Base-by-base conservation (phyloP, 192 early-diverging fungal genomes). In the Coemansia sp. region DNA sequence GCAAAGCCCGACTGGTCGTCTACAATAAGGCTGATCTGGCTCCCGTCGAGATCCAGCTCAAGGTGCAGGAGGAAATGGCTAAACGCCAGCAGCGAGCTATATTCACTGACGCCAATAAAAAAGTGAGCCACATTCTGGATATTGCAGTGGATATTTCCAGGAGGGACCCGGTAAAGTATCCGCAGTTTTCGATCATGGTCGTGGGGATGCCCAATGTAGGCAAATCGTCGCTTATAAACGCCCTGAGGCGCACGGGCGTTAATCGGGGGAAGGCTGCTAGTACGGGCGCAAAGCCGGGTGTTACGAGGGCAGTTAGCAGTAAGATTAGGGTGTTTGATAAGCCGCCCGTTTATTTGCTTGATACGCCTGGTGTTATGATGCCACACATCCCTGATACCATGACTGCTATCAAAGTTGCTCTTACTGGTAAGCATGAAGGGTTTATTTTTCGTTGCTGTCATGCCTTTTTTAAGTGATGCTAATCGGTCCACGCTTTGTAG, bases 151-250 rank as follows among this genome's bases (percentile, higher is more conserved):
- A 83, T 63, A 76, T 86, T 37, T 65, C 73, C 3, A 69, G 63
- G 39, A 62, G 60, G 3, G 78, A 85, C 21, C 83, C 79, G 0
- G 64, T 77, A 5, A 67, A 58, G 63, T 80, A 66, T 46, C 69
- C 69, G 34, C 66, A 81, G 63, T 59, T 72, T 40, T 65, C 70
- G 10, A 81, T 95, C 18, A 90, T 98, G 78, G 86, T 98, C 2
- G 91, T 96, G 3, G 96, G 96, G 5, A 89, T 96, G 86, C 96
- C 96, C 5, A 98, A 98, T 79, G 96, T 98, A 51, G 96, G 96
- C 9, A 98, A 98, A 69, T 94, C 93, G 1, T 90, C 94, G 23
- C 63, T 98, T 50, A 93, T 95, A 62, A 98, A 98, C 66, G 85
- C 93, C 1, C 71, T 98, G 60, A 83, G 96, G 28, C 73, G 88